phyloP scores from a whole-genome alignment of 257 asterid genomes.

The Plectranthus barbatus region DNA sequence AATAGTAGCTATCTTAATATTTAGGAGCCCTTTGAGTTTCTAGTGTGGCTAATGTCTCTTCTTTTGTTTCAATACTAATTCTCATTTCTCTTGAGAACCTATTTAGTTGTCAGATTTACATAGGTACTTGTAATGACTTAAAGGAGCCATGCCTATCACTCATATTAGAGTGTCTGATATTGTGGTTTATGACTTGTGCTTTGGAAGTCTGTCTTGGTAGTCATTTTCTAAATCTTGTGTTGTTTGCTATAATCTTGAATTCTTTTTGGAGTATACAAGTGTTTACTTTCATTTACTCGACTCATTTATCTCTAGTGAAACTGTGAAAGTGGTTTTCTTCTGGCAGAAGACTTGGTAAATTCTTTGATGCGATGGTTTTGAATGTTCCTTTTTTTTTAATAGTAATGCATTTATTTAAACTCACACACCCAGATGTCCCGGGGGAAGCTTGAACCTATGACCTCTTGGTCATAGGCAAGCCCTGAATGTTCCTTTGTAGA shows the following conservation, averaged over 20 bases:
- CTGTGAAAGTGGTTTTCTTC: neutral
- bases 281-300: neutral
- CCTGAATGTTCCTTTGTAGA: no score
- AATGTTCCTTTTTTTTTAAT: no score
- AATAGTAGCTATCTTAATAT: neutral
- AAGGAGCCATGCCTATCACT: neutral
- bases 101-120: neutral
- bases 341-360: neutral
- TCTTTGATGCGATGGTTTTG: neutral
- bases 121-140: neutral
- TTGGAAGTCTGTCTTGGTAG: neutral
- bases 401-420: no score
- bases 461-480: no score
- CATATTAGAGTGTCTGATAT: neutral
- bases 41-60: neutral
- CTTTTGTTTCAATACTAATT: neutral
- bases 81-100: neutral
- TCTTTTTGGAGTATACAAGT: neutral
- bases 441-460: no score
- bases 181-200: conserved; percentile 8
- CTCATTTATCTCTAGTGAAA: neutral
- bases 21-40: neutral
- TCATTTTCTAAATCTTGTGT: neutral
- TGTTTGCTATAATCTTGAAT: neutral
- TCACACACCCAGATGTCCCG: no score